Percentiles rank a stretch among this genome's conserved stretches.
These are phyloP conservation scores for Dianthus caryophyllus DNA, from an alignment of 148 eudicot species.

Conservation along the genomic window DNA sequence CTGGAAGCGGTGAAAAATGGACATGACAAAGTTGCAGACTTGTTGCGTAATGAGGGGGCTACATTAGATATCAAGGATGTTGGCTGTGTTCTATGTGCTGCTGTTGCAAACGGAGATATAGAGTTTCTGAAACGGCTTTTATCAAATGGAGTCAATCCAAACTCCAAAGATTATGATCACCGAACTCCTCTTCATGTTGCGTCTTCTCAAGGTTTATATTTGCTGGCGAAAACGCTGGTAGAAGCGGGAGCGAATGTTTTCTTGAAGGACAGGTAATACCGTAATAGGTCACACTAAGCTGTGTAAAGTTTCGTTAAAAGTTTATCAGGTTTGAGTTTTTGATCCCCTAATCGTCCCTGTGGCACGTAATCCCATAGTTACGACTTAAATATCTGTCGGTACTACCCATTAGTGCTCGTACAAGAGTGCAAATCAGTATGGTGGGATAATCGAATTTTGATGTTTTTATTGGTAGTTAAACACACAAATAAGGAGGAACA, in stretches of 20 bases:
- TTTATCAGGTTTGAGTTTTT: constrained; percentile 46
- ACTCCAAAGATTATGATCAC: constrained; percentile 66
- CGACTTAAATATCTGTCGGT: no score
- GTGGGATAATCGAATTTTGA: no score
- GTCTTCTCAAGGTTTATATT: constrained; percentile 61
- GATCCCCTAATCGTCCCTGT: no score
- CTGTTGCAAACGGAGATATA: constrained; percentile 57
- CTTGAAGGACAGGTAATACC: constrained; percentile 55
- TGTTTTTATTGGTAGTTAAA: no score
- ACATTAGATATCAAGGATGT: constrained; percentile 48
- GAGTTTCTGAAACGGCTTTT: constrained; percentile 56
- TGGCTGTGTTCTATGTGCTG: constrained; percentile 60
- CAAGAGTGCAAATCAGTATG: no score
- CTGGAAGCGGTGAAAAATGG: constrained; percentile 79
- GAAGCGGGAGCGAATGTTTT: constrained; percentile 81
- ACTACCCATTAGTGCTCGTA: no score
- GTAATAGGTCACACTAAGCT: background rate
- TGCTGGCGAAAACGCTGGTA: constrained; percentile 68
- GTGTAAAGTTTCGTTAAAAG: constrained; percentile 31
- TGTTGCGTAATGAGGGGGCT: constrained; percentile 54
- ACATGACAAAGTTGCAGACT: constrained; percentile 60
- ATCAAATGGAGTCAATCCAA: constrained; percentile 67
- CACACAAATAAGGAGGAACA: no score
- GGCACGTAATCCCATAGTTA: constrained; percentile 21
- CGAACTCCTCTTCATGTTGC: constrained; percentile 88